A percentile compares a stretch with the other conserved stretches of the same genome.
Conservation (phyloP, 2,329 filamentous ascomycete genomes). For the Monosporascus sp. region DNA sequence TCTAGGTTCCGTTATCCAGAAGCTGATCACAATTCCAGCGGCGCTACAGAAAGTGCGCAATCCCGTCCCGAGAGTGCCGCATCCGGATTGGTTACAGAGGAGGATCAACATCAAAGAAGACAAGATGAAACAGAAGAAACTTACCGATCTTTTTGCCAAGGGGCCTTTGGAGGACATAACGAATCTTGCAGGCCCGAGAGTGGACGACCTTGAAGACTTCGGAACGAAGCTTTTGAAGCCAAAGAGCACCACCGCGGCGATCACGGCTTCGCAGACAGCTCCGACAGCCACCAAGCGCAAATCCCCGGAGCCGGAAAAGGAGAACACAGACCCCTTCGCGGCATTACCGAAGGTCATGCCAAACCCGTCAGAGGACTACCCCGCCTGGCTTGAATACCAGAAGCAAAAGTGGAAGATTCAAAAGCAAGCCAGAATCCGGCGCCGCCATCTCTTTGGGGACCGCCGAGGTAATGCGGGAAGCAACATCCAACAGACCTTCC, state of each 20-base stretch:
- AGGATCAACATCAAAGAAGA: conserved; percentile 95
- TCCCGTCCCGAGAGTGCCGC: conserved; percentile 85
- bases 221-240: conserved; percentile 63
- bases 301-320: conserved; percentile 59
- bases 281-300: conserved; percentile 62
- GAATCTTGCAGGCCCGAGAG: conserved; percentile 51
- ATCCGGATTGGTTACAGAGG: conserved; percentile 94
- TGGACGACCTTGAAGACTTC: conserved; percentile 77
- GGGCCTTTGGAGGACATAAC: conserved; percentile 69
- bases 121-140: conserved; percentile 96
- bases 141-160: conserved; percentile 84
- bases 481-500: conserved; percentile 67
- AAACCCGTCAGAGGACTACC: conserved; percentile 77
- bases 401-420: conserved; percentile 99
- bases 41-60: conserved; percentile 93
- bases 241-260: conserved; percentile 50
- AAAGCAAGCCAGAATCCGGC: conserved; percentile 77
- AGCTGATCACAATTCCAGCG: conserved; percentile 96
- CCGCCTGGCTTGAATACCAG: conserved; percentile 84
- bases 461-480: conserved; percentile 61
- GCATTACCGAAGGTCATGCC: conserved; percentile 81
- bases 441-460: conserved; percentile 91
- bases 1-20: conserved; percentile 94
- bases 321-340: conserved; percentile 72
- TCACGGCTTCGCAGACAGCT: conserved; percentile 52